Evolutionary conservation across 2,329 filamentous ascomycete genomes (phyloP).

Genomic region (Microdochium trichocladiopsis): DNA sequence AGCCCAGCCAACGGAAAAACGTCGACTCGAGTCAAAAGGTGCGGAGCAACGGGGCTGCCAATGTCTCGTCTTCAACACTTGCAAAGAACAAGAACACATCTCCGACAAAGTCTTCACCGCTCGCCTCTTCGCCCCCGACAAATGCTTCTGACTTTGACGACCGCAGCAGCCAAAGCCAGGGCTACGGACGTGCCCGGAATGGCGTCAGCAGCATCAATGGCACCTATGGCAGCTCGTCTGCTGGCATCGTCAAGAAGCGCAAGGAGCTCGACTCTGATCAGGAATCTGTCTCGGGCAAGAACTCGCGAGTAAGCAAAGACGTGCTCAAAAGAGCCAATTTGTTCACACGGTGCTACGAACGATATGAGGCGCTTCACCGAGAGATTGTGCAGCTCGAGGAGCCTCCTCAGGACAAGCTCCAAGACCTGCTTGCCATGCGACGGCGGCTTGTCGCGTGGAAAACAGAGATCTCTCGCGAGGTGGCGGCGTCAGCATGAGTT

Average conservation of each 20-base stretch:
- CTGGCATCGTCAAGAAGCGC: conserved; percentile 33
- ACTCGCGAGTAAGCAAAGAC: conserved; percentile 34
- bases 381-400: conserved; percentile 44
- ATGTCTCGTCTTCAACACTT: conserved; percentile 30
- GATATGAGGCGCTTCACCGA: conserved; percentile 49
- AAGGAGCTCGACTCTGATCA: conserved; percentile 24
- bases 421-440: conserved; percentile 46
- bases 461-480: conserved; percentile 45
- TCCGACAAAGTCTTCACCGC: conserved; percentile 55
- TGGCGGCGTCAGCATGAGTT: conserved; percentile 17
- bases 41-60: conserved; percentile 24
- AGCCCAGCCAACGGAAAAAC: conserved; percentile 33
- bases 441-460: conserved; percentile 49
- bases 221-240: conserved; percentile 12
- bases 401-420: conserved; percentile 43
- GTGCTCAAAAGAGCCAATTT: conserved; percentile 44
- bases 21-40: conserved; percentile 43
- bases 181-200: neutral
- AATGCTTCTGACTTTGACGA: conserved; percentile 55
- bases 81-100: conserved; percentile 47
- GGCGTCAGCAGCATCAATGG: conserved; percentile 8
- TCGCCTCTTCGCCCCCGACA: conserved; percentile 59
- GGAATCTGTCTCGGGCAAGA: conserved; percentile 26
- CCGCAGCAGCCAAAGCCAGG: conserved; percentile 14
- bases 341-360: conserved; percentile 50